Evolutionary conservation across 768 basidiomycete species (phyloP).

Genomic region (Boletus rubroflammeus): DNA sequence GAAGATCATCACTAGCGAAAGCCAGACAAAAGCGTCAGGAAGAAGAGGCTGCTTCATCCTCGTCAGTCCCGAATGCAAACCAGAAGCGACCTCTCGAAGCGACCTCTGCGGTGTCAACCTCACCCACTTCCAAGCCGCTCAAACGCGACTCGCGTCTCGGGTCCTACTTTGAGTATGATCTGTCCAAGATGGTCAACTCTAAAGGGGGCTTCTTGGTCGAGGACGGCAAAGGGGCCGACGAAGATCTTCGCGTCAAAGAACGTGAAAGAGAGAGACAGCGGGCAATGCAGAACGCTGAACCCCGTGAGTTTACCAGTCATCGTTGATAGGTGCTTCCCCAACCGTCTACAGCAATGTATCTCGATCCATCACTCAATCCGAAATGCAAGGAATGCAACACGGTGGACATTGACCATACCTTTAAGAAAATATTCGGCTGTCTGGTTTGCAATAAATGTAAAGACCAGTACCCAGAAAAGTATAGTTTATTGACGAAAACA

Average conservation of each 20-base stretch:
- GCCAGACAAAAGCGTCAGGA: conserved; percentile 68
- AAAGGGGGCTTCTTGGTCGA: conserved; percentile 94
- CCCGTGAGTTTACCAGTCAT: conserved; percentile 42
- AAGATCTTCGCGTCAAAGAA: conserved; percentile 70
- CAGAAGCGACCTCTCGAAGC: conserved; percentile 70
- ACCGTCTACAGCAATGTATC: conserved; percentile 59
- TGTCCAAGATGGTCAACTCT: conserved; percentile 95
- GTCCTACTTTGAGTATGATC: conserved; percentile 94
- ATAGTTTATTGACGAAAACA: conserved; percentile 94
- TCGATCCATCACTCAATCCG: conserved; percentile 72
- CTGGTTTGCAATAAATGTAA: conserved; percentile 89
- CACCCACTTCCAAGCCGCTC: conserved; percentile 56
- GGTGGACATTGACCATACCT: conserved; percentile 84
- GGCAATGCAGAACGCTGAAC: conserved; percentile 69
- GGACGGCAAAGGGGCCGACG: conserved; percentile 79
- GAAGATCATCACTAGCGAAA: conserved; percentile 51
- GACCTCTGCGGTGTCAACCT: conserved; percentile 53
- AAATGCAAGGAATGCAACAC: conserved; percentile 84
- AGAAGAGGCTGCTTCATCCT: conserved; percentile 46
- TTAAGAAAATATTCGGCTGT: conserved; percentile 77
- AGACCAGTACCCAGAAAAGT: conserved; percentile 86
- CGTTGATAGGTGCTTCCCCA: neutral
- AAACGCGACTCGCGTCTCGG: conserved; percentile 78
- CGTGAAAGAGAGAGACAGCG: conserved; percentile 78
- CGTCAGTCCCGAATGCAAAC: conserved; percentile 52